Evolutionary conservation across 2,329 filamentous ascomycete species (phyloP).

Genomic region (Nothophoma quercina): DNA sequence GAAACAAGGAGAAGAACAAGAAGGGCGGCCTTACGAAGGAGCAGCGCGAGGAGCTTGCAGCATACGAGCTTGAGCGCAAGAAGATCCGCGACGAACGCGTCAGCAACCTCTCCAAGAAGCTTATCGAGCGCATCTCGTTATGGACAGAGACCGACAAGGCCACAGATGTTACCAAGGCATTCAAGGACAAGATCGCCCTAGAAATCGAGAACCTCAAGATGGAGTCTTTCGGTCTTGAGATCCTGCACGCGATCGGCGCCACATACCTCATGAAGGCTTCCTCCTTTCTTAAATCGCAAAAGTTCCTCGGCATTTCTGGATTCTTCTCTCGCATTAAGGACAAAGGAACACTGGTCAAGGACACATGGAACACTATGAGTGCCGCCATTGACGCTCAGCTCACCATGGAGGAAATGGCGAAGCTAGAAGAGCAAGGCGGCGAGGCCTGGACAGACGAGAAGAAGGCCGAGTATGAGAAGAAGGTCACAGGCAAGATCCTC

Average conservation of each 20-base stretch:
- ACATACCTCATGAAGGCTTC: conserved; percentile 90
- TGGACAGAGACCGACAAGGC: conserved; percentile 98
- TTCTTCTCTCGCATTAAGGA: conserved; percentile 96
- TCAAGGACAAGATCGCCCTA: conserved; percentile 91
- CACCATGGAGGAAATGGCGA: conserved; percentile 99
- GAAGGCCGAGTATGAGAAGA: conserved; percentile 92
- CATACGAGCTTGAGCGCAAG: conserved; percentile 85
- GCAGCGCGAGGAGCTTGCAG: conserved; percentile 88
- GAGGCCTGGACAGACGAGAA: conserved; percentile 99
- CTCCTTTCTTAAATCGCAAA: conserved; percentile 90
- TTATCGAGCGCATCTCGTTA: conserved; percentile 86
- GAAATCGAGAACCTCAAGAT: conserved; percentile 99
- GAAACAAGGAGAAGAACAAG: conserved; percentile 90
- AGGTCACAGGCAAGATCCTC: conserved; percentile 96
- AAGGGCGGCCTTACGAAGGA: conserved; percentile 87
- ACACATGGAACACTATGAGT: conserved; percentile 97
- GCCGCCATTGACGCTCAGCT: conserved; percentile 97
- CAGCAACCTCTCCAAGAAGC: conserved; percentile 80
- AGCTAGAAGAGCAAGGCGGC: conserved; percentile 90
- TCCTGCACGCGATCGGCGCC: conserved; percentile 90
- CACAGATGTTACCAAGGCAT: conserved; percentile 81
- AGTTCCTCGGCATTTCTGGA: conserved; percentile 93
- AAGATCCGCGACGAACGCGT: conserved; percentile 89
- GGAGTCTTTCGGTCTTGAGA: conserved; percentile 97
- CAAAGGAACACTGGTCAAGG: conserved; percentile 95